phyloP scores from a whole-genome alignment of 2,329 filamentous ascomycete genomes.

The Alternaria conjuncta region DNA sequence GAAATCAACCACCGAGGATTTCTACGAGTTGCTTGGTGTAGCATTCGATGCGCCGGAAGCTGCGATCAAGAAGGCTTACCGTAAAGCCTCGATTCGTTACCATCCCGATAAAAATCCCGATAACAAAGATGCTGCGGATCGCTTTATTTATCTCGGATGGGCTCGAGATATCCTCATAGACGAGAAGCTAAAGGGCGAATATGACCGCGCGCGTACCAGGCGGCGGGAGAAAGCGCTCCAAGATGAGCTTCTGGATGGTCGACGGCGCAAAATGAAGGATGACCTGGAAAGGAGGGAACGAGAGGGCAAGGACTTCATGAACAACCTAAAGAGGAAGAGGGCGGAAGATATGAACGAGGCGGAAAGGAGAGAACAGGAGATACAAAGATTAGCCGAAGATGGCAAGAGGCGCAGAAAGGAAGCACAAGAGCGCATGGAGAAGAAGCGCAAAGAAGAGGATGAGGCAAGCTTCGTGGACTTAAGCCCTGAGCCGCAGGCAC shows the following conservation, averaged over 20 bases:
- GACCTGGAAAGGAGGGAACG: slow-evolving; percentile 82
- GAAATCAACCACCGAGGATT: slow-evolving; percentile 61
- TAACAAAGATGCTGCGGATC: slow-evolving; percentile 68
- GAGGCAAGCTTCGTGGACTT: slow-evolving; percentile 38
- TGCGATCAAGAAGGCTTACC: slow-evolving; percentile 84
- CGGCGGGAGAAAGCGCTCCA: slow-evolving; percentile 72
- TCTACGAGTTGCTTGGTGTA: slow-evolving; percentile 78
- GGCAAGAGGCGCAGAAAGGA: slow-evolving; percentile 62
- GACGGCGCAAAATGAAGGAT: slow-evolving; percentile 78
- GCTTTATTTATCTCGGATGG: slow-evolving; percentile 84
- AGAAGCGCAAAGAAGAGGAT: slow-evolving; percentile 61
- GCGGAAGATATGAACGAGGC: slow-evolving; percentile 57
- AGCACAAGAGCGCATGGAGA: slow-evolving; percentile 59
- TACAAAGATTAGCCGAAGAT: slow-evolving; percentile 54
- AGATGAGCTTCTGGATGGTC: slow-evolving; percentile 74
- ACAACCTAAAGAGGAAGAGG: slow-evolving; percentile 52
- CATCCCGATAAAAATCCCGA: slow-evolving; percentile 87
- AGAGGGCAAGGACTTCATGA: slow-evolving; percentile 43
- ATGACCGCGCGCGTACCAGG: slow-evolving; percentile 78
- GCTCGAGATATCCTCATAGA: slow-evolving; percentile 85
- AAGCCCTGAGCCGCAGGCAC: slow-evolving; percentile 22
- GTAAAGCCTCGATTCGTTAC: slow-evolving; percentile 84
- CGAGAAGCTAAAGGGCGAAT: slow-evolving; percentile 71
- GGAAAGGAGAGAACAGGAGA: slow-evolving; percentile 64
- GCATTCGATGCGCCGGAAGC: slow-evolving; percentile 68